Evolutionary conservation across 768 basidiomycete species (phyloP).

Genomic region (Tricholoma flavovirens): DNA sequence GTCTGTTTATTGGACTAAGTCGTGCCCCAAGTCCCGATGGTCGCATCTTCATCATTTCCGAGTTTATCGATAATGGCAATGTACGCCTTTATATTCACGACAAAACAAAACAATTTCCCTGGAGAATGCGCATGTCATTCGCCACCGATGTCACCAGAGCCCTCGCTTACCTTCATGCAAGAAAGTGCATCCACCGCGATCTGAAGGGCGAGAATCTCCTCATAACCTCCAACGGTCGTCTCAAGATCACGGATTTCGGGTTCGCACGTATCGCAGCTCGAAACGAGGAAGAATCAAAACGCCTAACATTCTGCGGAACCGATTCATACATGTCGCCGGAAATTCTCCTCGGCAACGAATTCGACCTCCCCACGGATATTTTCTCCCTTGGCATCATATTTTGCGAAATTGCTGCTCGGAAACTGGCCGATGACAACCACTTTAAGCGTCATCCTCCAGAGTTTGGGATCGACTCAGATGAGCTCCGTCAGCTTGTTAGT

Average conservation of each 20-base stretch:
- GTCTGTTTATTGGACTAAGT: constrained; percentile 87
- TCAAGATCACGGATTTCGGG: constrained; percentile 99
- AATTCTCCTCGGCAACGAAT: constrained; percentile 86
- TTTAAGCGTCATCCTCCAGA: constrained; percentile 75
- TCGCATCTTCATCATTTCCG: constrained; percentile 92
- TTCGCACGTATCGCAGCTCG: constrained; percentile 92
- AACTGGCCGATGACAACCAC: constrained; percentile 75
- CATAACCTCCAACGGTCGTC: constrained; percentile 87
- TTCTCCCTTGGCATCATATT: constrained; percentile 93
- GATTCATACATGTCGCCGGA: constrained; percentile 98
- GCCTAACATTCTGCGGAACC: constrained; percentile 84
- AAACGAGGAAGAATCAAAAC: constrained; percentile 83
- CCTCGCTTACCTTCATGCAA: constrained; percentile 94
- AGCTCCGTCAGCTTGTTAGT: constrained; percentile 63
- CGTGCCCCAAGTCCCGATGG: constrained; percentile 70
- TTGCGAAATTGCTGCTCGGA: constrained; percentile 83
- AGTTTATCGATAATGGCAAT: constrained; percentile 91
- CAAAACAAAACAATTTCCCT: constrained; percentile 78
- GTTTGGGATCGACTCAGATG: constrained; percentile 72
- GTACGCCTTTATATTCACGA: constrained; percentile 88
- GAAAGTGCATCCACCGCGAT: constrained; percentile 85
- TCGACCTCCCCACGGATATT: constrained; percentile 90
- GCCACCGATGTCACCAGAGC: constrained; percentile 92
- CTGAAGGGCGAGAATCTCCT: constrained; percentile 97
- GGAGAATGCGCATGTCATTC: constrained; percentile 91